A percentile compares a stretch with the other conserved stretches of the same genome.
phyloP scores from a whole-genome alignment of 495 filamentous ascomycete species.

The Penicillium bovifimosum region DNA sequence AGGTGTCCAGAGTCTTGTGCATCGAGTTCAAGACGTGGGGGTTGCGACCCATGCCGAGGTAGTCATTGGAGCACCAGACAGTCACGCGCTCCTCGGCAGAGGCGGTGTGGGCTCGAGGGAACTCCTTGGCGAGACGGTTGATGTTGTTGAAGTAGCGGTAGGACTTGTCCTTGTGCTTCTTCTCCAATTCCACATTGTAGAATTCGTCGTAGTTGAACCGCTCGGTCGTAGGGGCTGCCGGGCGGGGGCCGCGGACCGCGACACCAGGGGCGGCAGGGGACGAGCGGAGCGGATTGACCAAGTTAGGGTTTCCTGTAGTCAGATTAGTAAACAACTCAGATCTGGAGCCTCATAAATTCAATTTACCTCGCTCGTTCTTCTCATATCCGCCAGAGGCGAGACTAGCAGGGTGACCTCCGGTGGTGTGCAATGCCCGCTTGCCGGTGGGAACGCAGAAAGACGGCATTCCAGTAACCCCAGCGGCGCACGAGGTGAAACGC shows the following conservation, averaged over 20 bases:
- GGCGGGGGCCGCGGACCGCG: slow-evolving; percentile 33
- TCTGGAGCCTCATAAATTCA: neutral
- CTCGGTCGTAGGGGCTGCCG: slow-evolving; percentile 37
- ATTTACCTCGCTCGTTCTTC: slow-evolving; percentile 55
- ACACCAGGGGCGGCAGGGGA: slow-evolving; percentile 19
- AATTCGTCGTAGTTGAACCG: slow-evolving; percentile 90
- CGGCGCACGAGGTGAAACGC: slow-evolving; percentile 40
- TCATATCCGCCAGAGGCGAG: slow-evolving; percentile 59
- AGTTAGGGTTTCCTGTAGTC: slow-evolving; percentile 23
- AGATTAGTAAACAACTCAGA: slow-evolving; percentile 6
- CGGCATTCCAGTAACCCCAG: slow-evolving; percentile 33
- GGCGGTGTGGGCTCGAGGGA: slow-evolving; percentile 89
- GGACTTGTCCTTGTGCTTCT: slow-evolving; percentile 99
- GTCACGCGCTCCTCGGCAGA: slow-evolving; percentile 83
- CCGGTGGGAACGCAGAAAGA: slow-evolving; percentile 28
- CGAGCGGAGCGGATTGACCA: slow-evolving; percentile 15
- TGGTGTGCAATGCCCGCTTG: slow-evolving; percentile 77
- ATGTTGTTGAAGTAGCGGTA: slow-evolving; percentile 99
- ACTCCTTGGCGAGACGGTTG: slow-evolving; percentile 94
- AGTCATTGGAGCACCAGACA: slow-evolving; percentile 99
- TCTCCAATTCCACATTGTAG: slow-evolving; percentile 82
- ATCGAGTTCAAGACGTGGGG: slow-evolving; percentile 79
- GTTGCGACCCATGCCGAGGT: slow-evolving; percentile 95
- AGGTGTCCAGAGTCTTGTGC: slow-evolving; percentile 91
- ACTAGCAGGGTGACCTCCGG: slow-evolving; percentile 64